Conservation (phyloP, 176 grass and related monocot species). For the Oryza glumipatula region DNA sequence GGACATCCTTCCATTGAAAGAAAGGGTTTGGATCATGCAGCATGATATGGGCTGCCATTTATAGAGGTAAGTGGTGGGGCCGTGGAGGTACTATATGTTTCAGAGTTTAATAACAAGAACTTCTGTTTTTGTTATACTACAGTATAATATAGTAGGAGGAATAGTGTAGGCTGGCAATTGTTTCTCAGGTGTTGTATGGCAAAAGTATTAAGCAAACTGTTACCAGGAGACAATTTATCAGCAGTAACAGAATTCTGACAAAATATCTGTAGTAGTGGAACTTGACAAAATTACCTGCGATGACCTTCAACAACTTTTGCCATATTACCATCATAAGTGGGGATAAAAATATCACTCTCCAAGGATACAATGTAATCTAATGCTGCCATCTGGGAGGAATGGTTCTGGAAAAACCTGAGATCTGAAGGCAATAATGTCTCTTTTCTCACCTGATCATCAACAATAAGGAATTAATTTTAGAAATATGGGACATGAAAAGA, state of each 20-base stretch:
- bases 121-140: background rate
- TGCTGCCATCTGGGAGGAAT: constrained; percentile 98
- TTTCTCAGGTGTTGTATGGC: background rate
- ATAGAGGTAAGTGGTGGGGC: background rate
- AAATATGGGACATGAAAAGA: constrained; percentile 22
- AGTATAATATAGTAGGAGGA: background rate
- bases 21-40: background rate
- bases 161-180: background rate
- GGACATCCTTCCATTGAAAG: background rate
- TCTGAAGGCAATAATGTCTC: constrained; percentile 77
- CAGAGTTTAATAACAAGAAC: background rate
- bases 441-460: constrained; percentile 72
- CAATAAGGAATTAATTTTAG: constrained; percentile 21
- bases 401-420: constrained; percentile 79
- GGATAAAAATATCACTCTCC: constrained; percentile 87
- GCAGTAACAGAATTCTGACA: background rate
- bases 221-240: background rate
- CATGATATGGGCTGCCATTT: background rate
- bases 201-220: background rate
- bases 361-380: constrained; percentile 96
- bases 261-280: background rate
- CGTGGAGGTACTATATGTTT: background rate
- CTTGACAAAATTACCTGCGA: constrained; percentile 67
- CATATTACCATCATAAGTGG: constrained; percentile 96
- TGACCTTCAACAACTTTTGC: constrained; percentile 95